These are phyloP conservation scores for Baudoinia panamericana DNA, from an alignment of 495 filamentous ascomycete genomes.

Conservation along the genomic window DNA sequence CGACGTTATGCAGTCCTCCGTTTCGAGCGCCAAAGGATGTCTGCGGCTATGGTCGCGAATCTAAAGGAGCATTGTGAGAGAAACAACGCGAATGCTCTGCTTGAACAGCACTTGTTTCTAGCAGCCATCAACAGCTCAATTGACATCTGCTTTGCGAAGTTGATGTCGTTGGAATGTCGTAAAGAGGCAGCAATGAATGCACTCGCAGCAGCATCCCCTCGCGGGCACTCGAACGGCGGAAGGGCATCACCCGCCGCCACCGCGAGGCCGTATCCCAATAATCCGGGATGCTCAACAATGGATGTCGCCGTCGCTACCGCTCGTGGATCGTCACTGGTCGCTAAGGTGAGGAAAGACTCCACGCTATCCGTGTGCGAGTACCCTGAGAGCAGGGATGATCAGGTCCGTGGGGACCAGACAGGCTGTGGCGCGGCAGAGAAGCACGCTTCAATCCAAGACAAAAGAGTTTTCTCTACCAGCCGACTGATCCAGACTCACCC, in stretches of 20 bases:
- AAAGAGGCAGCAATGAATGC: constrained; percentile 16
- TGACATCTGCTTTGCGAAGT: constrained; percentile 19
- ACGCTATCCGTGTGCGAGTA: too few relatives aligned
- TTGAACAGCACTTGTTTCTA: constrained; percentile 16
- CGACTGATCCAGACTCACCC: too few relatives aligned
- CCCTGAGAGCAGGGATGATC: too few relatives aligned
- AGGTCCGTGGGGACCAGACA: background rate
- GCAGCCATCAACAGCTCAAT: constrained; percentile 19
- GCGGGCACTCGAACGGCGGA: too few relatives aligned
- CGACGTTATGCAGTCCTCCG: constrained; percentile 12
- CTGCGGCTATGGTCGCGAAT: constrained; percentile 7
- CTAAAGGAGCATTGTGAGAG: constrained; percentile 11
- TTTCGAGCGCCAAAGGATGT: constrained; percentile 12
- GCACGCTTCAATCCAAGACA: background rate
- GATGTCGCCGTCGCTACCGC: background rate
- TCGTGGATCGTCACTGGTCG: background rate
- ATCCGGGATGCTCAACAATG: too few relatives aligned
- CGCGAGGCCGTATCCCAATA: too few relatives aligned
- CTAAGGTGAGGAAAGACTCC: constrained; percentile 2
- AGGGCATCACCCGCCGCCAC: too few relatives aligned
- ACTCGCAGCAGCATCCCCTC: background rate
- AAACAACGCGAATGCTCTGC: constrained; percentile 13
- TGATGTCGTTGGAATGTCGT: constrained; percentile 16
- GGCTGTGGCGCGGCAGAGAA: too few relatives aligned
- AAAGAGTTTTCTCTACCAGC: background rate